These are phyloP conservation scores for Ceratopteris richardii DNA, from an alignment of 75 land plant species.

Conservation along the genomic window DNA sequence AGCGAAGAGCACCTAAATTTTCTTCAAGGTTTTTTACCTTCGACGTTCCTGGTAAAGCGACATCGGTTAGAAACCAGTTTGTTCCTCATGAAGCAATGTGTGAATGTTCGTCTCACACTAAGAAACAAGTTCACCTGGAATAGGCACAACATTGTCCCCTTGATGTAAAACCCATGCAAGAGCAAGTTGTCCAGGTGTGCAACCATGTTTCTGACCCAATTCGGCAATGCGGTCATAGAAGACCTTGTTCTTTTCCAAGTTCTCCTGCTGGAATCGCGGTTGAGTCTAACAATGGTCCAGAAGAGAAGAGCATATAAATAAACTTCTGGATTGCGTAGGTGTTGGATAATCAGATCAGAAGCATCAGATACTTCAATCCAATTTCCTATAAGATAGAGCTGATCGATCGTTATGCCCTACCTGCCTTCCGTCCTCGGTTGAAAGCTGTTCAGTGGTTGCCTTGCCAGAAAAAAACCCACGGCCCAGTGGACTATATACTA, in stretches of 20 bases:
- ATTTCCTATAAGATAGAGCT: too few species aligned
- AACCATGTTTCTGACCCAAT: constrained; percentile 34
- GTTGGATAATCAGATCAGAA: too few species aligned
- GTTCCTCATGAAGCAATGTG: too few species aligned
- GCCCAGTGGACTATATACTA: constrained; percentile 30
- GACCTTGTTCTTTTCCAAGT: constrained; percentile 48
- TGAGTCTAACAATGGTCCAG: too few species aligned
- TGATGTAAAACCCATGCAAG: constrained; percentile 57
- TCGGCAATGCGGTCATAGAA: constrained; percentile 32
- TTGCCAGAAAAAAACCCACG: constrained; percentile 40
- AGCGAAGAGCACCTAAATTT: constrained; percentile 28
- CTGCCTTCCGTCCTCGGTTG: constrained; percentile 3
- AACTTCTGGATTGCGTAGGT: too few species aligned
- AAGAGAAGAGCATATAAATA: too few species aligned
- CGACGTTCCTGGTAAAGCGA: constrained; percentile 38
- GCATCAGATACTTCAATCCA: too few species aligned
- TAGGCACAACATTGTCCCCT: constrained; percentile 41
- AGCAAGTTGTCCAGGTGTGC: constrained; percentile 45
- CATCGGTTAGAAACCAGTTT: too few species aligned
- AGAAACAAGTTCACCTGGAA: constrained; percentile 29
- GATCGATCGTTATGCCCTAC: too few species aligned
- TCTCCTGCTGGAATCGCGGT: constrained; percentile 48
- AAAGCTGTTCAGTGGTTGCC: constrained; percentile 22
- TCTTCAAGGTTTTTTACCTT: constrained; percentile 40
- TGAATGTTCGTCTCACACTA: too few species aligned